Conservation (phyloP, 176 grass and related monocot genomes). For the Saccharum officinarum region DNA sequence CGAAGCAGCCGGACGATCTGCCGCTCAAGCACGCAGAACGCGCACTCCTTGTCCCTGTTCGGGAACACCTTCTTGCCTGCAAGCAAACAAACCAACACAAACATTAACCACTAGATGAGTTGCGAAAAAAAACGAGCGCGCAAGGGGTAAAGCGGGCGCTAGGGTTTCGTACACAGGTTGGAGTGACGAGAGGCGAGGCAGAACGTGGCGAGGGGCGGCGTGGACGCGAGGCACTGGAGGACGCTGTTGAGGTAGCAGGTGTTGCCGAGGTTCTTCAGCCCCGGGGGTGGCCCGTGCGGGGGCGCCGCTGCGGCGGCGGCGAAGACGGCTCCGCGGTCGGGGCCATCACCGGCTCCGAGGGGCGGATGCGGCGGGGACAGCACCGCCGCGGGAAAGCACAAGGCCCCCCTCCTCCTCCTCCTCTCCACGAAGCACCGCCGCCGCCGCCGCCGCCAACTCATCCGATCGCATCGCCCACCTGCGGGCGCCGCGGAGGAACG, state of each 20-base stretch:
- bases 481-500: slow-evolving; percentile 25
- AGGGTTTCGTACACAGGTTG: slow-evolving; percentile 73
- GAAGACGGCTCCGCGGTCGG: slow-evolving; percentile 42
- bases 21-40: slow-evolving; percentile 76
- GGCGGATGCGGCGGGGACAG: not conserved
- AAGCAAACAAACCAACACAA: slow-evolving; percentile 12
- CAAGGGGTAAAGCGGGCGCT: not conserved
- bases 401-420: slow-evolving; percentile 40
- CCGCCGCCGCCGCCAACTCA: slow-evolving; percentile 54
- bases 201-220: slow-evolving; percentile 84
- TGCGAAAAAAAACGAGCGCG: not conserved
- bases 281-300: slow-evolving; percentile 63
- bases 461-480: slow-evolving; percentile 72
- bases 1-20: slow-evolving; percentile 64
- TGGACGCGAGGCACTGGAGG: slow-evolving; percentile 91
- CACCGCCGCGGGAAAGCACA: slow-evolving; percentile 26
- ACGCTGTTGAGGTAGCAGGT: slow-evolving; percentile 98
- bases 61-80: slow-evolving; percentile 73
- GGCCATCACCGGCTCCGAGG: slow-evolving; percentile 54
- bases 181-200: slow-evolving; percentile 78
- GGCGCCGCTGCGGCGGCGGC: slow-evolving; percentile 44
- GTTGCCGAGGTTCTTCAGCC: slow-evolving; percentile 94
- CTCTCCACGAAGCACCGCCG: slow-evolving; percentile 37
- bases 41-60: slow-evolving; percentile 87
- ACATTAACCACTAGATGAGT: slow-evolving; percentile 13